Conservation (phyloP, 2,329 filamentous ascomycete species). For the Apiospora kogelbergensis region DNA sequence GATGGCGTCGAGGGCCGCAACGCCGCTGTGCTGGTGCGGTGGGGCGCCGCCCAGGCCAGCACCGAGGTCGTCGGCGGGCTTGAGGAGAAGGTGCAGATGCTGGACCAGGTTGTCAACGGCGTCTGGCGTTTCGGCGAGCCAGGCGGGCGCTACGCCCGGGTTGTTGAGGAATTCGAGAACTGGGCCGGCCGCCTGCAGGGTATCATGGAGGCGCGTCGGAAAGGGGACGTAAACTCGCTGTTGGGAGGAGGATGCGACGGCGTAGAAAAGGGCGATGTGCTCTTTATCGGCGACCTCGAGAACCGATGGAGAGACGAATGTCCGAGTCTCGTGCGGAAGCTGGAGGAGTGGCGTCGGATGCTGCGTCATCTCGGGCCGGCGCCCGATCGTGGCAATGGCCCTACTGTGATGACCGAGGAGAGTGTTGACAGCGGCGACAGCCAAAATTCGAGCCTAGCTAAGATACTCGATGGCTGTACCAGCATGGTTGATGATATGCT, state of each 20-base stretch:
- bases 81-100: constrained; percentile 56
- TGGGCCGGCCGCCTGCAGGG: constrained; percentile 53
- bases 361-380: constrained; percentile 44
- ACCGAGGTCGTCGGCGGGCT: constrained; percentile 34
- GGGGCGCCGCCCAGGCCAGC: constrained; percentile 38
- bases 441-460: constrained; percentile 24
- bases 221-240: constrained; percentile 32
- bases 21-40: constrained; percentile 50
- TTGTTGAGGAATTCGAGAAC: constrained; percentile 57
- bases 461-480: constrained; percentile 28
- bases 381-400: constrained; percentile 12
- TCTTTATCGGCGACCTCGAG: constrained; percentile 58
- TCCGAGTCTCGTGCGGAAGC: constrained; percentile 47
- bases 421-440: not conserved
- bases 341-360: constrained; percentile 54
- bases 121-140: constrained; percentile 58
- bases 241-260: constrained; percentile 25
- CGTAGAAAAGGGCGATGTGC: constrained; percentile 32
- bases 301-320: constrained; percentile 60
- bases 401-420: constrained; percentile 10
- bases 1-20: constrained; percentile 51
- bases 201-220: constrained; percentile 44
- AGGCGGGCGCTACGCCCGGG: constrained; percentile 54
- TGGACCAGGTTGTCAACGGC: constrained; percentile 57
- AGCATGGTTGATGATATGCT: constrained; percentile 58